These are phyloP conservation scores for Cryptococcus depauperatus DNA, from an alignment of 1,284 basidiomycete species.

Conservation along the genomic window DNA sequence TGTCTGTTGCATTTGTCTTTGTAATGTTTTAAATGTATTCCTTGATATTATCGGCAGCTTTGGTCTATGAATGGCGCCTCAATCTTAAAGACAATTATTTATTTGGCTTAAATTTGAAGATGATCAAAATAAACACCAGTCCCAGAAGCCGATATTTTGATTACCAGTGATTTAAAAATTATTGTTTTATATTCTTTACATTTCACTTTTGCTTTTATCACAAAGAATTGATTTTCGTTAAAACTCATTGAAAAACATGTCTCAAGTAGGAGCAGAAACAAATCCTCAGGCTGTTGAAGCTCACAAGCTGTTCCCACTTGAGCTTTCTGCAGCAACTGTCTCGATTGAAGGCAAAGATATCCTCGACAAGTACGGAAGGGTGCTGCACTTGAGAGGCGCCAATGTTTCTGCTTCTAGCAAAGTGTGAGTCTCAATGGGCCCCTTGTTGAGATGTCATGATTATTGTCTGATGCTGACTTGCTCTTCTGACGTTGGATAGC, in stretches of 20 bases:
- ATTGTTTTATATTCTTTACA: too few species aligned
- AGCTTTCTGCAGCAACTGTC: slow-evolving; percentile 14
- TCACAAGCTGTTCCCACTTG: background rate
- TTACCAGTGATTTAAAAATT: too few species aligned
- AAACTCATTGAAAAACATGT: background rate
- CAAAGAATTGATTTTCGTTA: too few species aligned
- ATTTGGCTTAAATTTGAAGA: too few species aligned
- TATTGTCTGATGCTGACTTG: slow-evolving; percentile 5
- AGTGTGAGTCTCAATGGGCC: slow-evolving; percentile 53
- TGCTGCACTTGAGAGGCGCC: slow-evolving; percentile 68
- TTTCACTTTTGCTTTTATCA: too few species aligned
- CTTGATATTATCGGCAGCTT: too few species aligned
- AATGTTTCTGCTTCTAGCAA: slow-evolving; percentile 76
- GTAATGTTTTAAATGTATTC: too few species aligned
- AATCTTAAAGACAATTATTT: too few species aligned
- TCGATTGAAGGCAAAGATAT: slow-evolving; percentile 57
- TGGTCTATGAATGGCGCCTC: too few species aligned
- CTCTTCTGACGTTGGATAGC: slow-evolving; percentile 2
- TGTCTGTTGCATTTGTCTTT: too few species aligned
- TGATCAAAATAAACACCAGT: too few species aligned
- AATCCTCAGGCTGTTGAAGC: background rate
- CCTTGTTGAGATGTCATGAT: slow-evolving; percentile 31
- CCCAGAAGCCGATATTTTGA: too few species aligned
- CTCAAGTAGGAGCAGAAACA: background rate
- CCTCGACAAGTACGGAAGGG: slow-evolving; percentile 64